Percentiles rank a stretch among this genome's conserved stretches.
phyloP scores from a whole-genome alignment of 768 basidiomycete genomes.

The Kwoniella sp. region DNA sequence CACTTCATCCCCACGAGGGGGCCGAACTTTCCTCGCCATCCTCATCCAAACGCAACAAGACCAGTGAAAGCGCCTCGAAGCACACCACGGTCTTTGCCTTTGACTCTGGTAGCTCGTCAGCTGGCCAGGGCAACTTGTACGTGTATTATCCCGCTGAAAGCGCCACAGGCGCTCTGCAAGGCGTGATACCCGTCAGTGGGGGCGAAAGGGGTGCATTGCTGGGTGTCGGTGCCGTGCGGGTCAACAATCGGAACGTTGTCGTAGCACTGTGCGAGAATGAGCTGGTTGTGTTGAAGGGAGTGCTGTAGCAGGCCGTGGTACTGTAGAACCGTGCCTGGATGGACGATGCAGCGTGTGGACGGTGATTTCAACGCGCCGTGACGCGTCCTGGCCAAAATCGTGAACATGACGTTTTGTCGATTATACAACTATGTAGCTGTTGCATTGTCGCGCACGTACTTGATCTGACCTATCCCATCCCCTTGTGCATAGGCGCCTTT shows the following conservation, averaged over 20 bases:
- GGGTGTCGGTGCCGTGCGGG: constrained; percentile 62
- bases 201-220: constrained; percentile 68
- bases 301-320: no score
- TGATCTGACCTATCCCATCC: no score
- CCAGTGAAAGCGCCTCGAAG: background rate
- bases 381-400: no score
- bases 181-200: constrained; percentile 70
- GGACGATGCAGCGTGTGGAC: no score
- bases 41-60: background rate
- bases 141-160: constrained; percentile 64
- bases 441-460: no score
- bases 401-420: no score
- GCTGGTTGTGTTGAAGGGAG: constrained; percentile 55
- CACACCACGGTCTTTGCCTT: constrained; percentile 64
- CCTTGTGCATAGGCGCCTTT: no score
- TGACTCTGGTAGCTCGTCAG: constrained; percentile 56
- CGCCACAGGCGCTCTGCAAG: constrained; percentile 65
- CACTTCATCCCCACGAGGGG: constrained; percentile 13
- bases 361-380: no score
- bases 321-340: no score
- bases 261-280: constrained; percentile 71
- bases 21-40: constrained; percentile 2
- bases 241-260: constrained; percentile 46
- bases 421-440: no score
- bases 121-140: constrained; percentile 76